Evolutionary conservation across 2,329 filamentous ascomycete genomes (phyloP), one percentile per base, ranked within the genome.

Genomic region (Endoconidiophora polonica): DNA sequence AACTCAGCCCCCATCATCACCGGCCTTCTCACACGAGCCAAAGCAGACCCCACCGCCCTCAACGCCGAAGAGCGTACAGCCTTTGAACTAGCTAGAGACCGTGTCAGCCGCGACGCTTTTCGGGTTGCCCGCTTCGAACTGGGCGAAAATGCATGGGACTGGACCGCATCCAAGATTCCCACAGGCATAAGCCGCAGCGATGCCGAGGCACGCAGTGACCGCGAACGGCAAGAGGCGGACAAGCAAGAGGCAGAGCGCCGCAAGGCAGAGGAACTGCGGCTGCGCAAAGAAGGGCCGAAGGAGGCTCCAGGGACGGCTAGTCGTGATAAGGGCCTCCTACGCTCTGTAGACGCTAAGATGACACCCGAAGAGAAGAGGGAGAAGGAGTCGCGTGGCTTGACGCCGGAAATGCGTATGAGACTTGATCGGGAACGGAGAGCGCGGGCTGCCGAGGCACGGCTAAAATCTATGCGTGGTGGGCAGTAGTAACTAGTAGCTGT

Each of bases 381-480:
- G 60, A 86, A 93, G 60, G 87, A 95, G 63, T 74, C 75, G 45
- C 77, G 86, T 55, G 88, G 90, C 0, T 70, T 96, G 67, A 93
- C 85, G 40, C 80, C 86, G 0, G 90, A 96, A 66, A 88, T 91
- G 76, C 77, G 79, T 61, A 76, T 80, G 74, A 78, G 76, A 61
- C 64, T 96, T 49, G 91, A 96, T 63, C 72, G 91, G 57, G 91
- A 98, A 66, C 72, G 87, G 58, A 81, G 90, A 59, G 91, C 91
- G 3, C 77, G 90, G 58, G 91, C 91, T 6, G 90, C 88, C 0
- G 91, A 96, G 65, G 88, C 90, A 67, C 77, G 90, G 60, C 72
- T 95, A 53, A 79, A 74, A 65, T 72, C 73, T 59, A 70, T 86
- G 73, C 73, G 77, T 58, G 66, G 59, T n/a, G 60, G 62, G 39